These are phyloP conservation scores for Ilex paraguariensis DNA, from an alignment of 305 asterid genomes.

Conservation along the genomic window DNA sequence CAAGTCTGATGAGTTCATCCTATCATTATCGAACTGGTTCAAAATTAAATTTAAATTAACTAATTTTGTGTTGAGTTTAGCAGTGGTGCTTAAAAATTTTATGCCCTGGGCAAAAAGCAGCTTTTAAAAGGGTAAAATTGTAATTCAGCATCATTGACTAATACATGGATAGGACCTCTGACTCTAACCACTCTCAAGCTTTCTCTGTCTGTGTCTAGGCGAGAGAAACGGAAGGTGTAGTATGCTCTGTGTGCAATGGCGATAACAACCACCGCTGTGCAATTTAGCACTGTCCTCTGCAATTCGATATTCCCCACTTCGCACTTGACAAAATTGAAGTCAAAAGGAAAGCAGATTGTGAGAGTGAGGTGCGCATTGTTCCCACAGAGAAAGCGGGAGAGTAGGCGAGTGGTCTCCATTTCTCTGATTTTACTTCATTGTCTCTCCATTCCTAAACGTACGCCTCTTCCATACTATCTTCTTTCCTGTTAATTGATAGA, in stretches of 20 bases:
- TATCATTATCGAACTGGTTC: too few species aligned
- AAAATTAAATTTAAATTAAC: too few species aligned
- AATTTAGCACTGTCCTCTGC: slow-evolving; percentile 25
- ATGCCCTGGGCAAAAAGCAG: too few species aligned
- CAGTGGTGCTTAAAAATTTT: too few species aligned
- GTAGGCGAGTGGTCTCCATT: slow-evolving; percentile 63
- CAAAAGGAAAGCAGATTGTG: slow-evolving; percentile 21
- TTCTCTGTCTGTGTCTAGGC: too few species aligned
- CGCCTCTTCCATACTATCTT: neutral
- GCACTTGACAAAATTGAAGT: neutral
- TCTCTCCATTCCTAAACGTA: slow-evolving; percentile 52
- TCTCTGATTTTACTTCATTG: slow-evolving; percentile 44
- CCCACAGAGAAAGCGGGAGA: slow-evolving; percentile 35
- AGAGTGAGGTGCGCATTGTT: slow-evolving; percentile 39
- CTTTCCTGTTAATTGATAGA: too few species aligned
- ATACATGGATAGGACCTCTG: too few species aligned
- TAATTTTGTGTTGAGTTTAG: too few species aligned
- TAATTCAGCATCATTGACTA: slow-evolving; percentile 3
- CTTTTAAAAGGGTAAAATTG: slow-evolving; percentile 20
- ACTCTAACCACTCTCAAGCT: too few species aligned
- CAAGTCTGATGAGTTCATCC: too few species aligned
- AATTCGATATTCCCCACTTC: slow-evolving; percentile 12
- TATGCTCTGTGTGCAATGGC: slow-evolving; percentile 31
- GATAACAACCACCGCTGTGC: slow-evolving; percentile 36
- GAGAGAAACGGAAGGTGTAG: too few species aligned